Base-by-base conservation (phyloP, 2,329 filamentous ascomycete species). In the Alternaria triticimaculans region DNA sequence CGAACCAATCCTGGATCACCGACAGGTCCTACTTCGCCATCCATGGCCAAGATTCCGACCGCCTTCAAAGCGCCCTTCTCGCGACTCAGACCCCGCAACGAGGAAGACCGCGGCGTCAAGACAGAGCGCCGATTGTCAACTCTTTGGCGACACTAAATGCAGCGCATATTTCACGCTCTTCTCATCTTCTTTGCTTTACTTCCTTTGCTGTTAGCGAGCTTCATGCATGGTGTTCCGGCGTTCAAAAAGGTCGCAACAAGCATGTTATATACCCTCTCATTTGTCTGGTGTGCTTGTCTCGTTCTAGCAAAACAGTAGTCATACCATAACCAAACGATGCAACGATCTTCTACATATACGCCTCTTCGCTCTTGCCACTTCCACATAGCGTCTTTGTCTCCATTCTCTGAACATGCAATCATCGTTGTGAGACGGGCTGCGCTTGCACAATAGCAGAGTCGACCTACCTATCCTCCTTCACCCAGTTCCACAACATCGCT, bases 221-320 rank as follows among this genome's bases (percentile, higher is more conserved):
- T 10, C 23, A 48, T 44, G 15, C 44, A n/a, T 43, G 37, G 54
- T 26, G 43, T 58, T 45, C 30, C 12, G 48, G 45, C n/a, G 26
- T 58, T 43, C 21, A 30, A 54, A 61, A 63, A 55, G 28, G 25
- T 61, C 30, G 18, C 46, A 59, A 21, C 48, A 28, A 49, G 25
- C 53, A 48, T 63, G 69, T 64, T 69, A 60, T 69, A 72, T 72
- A 72, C 69, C 69, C 69, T 65, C 55, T 23, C 50, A 23, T 28
- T 56, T 44, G 23, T 60, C 44, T 18, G 23, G 43, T 49, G 23
- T 50, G 12, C 43, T 9, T 37, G 20, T 45, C 33, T 28, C 23
- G 20, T 33, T 46, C 5, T 14, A 20, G 30, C 14, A 55, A 10
- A 44, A 20, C 28, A 59, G 25, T 45, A 33, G 46, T 46, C 21